phyloP scores from a whole-genome alignment of 1,284 basidiomycete genomes.

The Heterobasidion occidentale region DNA sequence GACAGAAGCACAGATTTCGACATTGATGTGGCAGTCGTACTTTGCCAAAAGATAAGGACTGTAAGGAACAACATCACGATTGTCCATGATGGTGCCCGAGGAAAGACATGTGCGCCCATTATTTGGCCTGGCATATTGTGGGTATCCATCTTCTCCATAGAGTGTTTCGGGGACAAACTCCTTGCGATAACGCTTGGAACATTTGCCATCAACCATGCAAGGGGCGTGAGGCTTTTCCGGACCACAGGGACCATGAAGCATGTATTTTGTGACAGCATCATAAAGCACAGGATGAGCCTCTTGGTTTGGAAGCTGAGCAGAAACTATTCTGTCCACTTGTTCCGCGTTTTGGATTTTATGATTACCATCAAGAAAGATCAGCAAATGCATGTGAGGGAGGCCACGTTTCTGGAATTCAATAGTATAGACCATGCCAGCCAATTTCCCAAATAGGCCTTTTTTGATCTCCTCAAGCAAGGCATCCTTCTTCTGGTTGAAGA shows the following conservation, averaged over 20 bases:
- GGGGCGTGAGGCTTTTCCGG: constrained; percentile 2
- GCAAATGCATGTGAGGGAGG: no score
- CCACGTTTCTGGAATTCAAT: no score
- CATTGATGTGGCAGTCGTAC: constrained; percentile 41
- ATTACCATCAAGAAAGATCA: constrained; percentile 26
- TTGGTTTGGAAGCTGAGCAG: constrained; percentile 33
- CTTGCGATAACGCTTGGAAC: constrained; percentile 35
- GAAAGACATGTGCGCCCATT: constrained; percentile 23
- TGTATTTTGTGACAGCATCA: constrained; percentile 22
- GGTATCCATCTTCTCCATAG: constrained; percentile 29
- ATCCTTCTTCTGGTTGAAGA: no score
- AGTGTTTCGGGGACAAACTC: constrained; percentile 23
- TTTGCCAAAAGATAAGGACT: constrained; percentile 20
- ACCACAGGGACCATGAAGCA: constrained; percentile 43
- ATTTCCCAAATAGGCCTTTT: no score
- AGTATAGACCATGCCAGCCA: no score
- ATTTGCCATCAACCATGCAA: constrained; percentile 34
- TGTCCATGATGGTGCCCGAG: constrained; percentile 16
- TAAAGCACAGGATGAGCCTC: constrained; percentile 27
- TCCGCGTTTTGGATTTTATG: constrained; percentile 23
- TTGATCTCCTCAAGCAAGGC: no score
- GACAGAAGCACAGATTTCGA: constrained; percentile 25
- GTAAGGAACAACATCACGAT: constrained; percentile 31
- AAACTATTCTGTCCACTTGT: constrained; percentile 32
- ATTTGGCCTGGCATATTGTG: constrained; percentile 25